These are phyloP conservation scores for Teratosphaeria viscida DNA, from an alignment of 2,329 filamentous ascomycete genomes.

Conservation along the genomic window DNA sequence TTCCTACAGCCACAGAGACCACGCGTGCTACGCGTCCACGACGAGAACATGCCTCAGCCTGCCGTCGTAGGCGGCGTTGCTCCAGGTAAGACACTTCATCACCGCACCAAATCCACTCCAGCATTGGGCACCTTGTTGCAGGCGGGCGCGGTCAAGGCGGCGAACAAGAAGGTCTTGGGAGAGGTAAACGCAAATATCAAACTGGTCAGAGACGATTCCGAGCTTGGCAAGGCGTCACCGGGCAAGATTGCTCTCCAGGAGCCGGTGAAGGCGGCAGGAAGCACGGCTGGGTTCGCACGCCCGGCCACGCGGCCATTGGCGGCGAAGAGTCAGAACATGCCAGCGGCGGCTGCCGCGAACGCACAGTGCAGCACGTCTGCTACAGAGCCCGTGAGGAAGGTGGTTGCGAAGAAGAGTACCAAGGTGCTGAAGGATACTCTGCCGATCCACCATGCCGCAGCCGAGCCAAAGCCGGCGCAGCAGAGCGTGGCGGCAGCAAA, in stretches of 20 bases:
- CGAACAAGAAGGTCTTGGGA: conserved; percentile 52
- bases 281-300: conserved; percentile 31
- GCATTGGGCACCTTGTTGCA: conserved; percentile 48
- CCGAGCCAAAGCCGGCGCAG: conserved; percentile 2
- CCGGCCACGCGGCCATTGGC: conserved; percentile 52
- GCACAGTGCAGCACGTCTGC: conserved; percentile 6
- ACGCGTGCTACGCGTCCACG: conserved; percentile 49
- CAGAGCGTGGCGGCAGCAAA: conserved; percentile 4
- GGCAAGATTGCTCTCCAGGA: conserved; percentile 26
- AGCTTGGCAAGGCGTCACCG: conserved; percentile 38
- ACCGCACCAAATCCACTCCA: conserved; percentile 66
- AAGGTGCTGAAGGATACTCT: conserved; percentile 20
- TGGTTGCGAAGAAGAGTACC: conserved; percentile 24
- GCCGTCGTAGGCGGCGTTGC: conserved; percentile 31
- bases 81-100: conserved; percentile 55
- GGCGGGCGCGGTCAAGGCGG: conserved; percentile 49
- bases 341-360: conserved; percentile 14
- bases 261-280: conserved; percentile 30
- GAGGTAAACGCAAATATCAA: conserved; percentile 22
- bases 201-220: conserved; percentile 46
- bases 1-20: conserved; percentile 57
- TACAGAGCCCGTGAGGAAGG: conserved; percentile 15
- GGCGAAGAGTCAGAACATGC: conserved; percentile 27
- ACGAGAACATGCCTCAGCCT: conserved; percentile 56
- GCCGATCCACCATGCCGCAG: not conserved